Evolutionary conservation across 768 basidiomycete genomes (phyloP).

Genomic region (Mycena pura): DNA sequence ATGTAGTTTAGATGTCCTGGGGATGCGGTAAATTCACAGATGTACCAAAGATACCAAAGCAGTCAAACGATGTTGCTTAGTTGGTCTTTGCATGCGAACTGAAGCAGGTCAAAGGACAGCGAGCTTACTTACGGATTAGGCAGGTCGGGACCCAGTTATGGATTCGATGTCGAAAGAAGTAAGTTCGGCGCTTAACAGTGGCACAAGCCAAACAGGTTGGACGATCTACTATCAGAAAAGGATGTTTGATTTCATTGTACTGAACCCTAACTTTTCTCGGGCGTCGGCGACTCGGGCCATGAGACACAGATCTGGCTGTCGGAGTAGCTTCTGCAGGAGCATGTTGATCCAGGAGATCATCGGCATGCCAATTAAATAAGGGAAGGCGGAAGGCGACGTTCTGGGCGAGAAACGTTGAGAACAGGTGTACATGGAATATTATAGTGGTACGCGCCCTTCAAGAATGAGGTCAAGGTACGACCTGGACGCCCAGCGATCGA

Average conservation of each 20-base stretch:
- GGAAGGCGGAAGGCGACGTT: not conserved
- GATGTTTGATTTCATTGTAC: constrained; percentile 29
- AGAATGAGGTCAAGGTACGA: constrained; percentile 73
- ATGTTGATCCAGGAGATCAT: constrained; percentile 24
- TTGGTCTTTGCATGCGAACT: constrained; percentile 23
- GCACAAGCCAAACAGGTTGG: constrained; percentile 13
- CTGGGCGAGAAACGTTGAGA: constrained; percentile 12
- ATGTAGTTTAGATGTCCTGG: constrained; percentile 61
- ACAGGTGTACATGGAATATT: constrained; percentile 2
- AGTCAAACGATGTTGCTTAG: constrained; percentile 24
- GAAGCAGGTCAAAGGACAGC: not conserved
- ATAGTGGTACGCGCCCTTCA: constrained; percentile 27
- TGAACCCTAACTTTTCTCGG: constrained; percentile 24
- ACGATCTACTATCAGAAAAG: constrained; percentile 22
- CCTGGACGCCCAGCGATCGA: constrained; percentile 86
- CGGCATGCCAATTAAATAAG: constrained; percentile 7
- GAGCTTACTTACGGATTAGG: constrained; percentile 33
- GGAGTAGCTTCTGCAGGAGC: constrained; percentile 22
- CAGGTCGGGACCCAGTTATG: constrained; percentile 20
- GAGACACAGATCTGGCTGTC: constrained; percentile 21
- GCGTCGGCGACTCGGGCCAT: constrained; percentile 21
- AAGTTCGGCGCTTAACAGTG: constrained; percentile 21
- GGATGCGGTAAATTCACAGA: constrained; percentile 54
- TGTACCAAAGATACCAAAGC: constrained; percentile 12
- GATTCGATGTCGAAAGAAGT: constrained; percentile 10